phyloP scores from a whole-genome alignment of 768 basidiomycete species.

The Termitomyces sp. region DNA sequence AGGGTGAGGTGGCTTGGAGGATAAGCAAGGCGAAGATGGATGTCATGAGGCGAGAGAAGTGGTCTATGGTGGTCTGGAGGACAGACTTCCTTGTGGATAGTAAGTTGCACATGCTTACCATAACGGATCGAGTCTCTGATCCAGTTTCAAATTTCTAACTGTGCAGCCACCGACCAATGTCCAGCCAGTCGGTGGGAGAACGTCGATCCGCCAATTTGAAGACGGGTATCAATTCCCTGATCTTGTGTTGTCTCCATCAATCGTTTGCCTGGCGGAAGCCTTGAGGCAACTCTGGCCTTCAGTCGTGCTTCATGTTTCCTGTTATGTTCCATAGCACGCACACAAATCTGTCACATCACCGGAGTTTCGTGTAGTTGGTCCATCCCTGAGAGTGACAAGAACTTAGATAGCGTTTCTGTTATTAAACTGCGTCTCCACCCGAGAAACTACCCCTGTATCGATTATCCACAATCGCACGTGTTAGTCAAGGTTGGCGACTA shows the following conservation, averaged over 20 bases:
- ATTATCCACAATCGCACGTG: not conserved
- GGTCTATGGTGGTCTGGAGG: conserved; percentile 16
- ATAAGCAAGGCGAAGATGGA: conserved; percentile 18
- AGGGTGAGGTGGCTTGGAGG: conserved; percentile 16
- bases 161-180: conserved; percentile 22
- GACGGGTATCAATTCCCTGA: not conserved
- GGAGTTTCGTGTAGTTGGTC: not conserved
- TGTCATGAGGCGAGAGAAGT: conserved; percentile 15
- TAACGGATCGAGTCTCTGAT: not conserved
- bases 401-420: not conserved
- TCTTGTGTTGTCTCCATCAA: not conserved
- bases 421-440: not conserved
- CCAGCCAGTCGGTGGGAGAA: conserved; percentile 11
- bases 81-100: conserved; percentile 6
- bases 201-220: conserved; percentile 1
- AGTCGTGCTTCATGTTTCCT: not conserved
- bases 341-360: not conserved
- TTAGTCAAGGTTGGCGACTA: not conserved
- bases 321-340: no score
- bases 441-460: not conserved
- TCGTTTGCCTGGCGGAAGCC: not conserved
- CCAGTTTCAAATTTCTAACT: no score
- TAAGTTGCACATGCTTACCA: not conserved
- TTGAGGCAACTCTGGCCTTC: not conserved
- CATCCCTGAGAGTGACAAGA: not conserved